Evolutionary conservation across 2,329 filamentous ascomycete genomes (phyloP), one percentile per base, ranked within the genome.

Genomic region (Penicillium sp.): DNA sequence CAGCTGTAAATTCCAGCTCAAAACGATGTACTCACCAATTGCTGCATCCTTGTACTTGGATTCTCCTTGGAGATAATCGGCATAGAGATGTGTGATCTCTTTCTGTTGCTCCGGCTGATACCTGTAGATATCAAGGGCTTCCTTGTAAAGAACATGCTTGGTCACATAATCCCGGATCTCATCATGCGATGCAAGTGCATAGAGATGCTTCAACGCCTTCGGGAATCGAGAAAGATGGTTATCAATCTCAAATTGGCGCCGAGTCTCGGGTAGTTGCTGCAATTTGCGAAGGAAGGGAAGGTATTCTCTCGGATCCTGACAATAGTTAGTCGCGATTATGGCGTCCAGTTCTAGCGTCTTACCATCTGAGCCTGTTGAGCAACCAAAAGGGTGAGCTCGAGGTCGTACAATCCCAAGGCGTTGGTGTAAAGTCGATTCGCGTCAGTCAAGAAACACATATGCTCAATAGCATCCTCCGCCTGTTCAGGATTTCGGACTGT

Each of bases 371-470:
- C 92, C 59, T 95, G 89, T 57, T 98, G 92, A 0, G 92, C 92
- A 9, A 98, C 85, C 4, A 95, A 72, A 8, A 98, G 73, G 3
- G 90, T 82, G 6, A 98, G 77, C 8, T 95, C 87, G 2, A 98
- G 76, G 55, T 96, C 82, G 60, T 98, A 98, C 2, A 96, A 72
- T 1, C 89, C 89, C 2, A 98, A 72, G 0, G 92, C 85, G 43
- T 89, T 82, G 45, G 95, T 86, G 55, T 95, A 98, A 0, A 98
- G 76, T 26, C 81, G 80, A 61, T 95, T 93, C 30, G 93, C 84
- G 62, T 98, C 92, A 0, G 89, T 86, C 28, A 98, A 75, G 72
- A 98, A 98, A 71, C 88, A 96, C 43, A 98, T 95, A 57, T 98
- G 92, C 59, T 95, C 88, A 14, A 95, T 83, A 0, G 90, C 90